Evolutionary conservation across 1,284 basidiomycete species (phyloP).

Genomic region (Dichomitus squalens): DNA sequence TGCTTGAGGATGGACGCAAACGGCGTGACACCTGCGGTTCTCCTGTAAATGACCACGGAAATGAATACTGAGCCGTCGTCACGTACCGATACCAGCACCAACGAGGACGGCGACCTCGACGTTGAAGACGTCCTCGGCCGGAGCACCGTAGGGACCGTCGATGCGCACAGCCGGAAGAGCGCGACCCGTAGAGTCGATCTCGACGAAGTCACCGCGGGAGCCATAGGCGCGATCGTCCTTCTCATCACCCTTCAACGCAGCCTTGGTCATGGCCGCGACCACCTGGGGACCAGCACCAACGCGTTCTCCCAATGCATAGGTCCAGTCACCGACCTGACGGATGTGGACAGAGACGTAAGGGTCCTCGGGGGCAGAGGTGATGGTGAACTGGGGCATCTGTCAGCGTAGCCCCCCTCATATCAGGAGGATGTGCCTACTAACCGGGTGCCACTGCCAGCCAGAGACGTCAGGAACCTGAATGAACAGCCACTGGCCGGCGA

Average conservation of each 20-base stretch:
- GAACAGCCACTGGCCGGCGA: slow-evolving; percentile 90
- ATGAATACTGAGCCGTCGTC: background rate
- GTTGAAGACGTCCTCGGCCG: slow-evolving; percentile 88
- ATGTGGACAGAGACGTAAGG: slow-evolving; percentile 89
- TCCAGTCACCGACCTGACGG: slow-evolving; percentile 90
- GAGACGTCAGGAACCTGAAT: slow-evolving; percentile 85
- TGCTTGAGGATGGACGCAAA: slow-evolving; percentile 92
- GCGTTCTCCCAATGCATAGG: slow-evolving; percentile 76
- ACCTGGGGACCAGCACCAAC: slow-evolving; percentile 80
- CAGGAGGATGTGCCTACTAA: slow-evolving; percentile 38
- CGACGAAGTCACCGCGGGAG: slow-evolving; percentile 76
- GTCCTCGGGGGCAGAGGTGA: slow-evolving; percentile 90
- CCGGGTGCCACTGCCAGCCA: slow-evolving; percentile 88
- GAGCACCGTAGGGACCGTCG: slow-evolving; percentile 88
- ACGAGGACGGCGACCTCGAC: slow-evolving; percentile 85
- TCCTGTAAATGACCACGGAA: background rate
- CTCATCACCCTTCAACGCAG: slow-evolving; percentile 74
- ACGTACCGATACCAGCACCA: slow-evolving; percentile 85
- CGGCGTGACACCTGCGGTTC: slow-evolving; percentile 70
- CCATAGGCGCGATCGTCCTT: slow-evolving; percentile 49
- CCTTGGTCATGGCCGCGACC: slow-evolving; percentile 72
- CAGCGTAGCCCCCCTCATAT: background rate
- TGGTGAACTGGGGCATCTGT: slow-evolving; percentile 69
- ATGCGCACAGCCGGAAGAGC: slow-evolving; percentile 75
- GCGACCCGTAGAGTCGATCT: slow-evolving; percentile 60